A percentile compares a stretch with the other conserved stretches of the same genome.
These are phyloP conservation scores for Conticribra weissflogii DNA, from an alignment of 108 stramenopile genomes.

Conservation along the genomic window DNA sequence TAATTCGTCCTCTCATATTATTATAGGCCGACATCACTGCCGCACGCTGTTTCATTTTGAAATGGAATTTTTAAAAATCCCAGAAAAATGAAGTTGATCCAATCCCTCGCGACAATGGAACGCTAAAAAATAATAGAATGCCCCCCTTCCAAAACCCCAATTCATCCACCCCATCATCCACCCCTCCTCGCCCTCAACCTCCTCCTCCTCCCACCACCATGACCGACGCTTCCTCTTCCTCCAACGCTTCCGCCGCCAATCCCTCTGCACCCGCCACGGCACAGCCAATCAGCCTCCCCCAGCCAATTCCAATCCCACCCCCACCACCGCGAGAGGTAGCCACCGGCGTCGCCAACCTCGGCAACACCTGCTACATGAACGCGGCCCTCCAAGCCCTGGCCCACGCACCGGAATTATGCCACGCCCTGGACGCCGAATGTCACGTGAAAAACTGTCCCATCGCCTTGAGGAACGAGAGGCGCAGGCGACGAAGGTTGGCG, in stretches of 20 bases:
- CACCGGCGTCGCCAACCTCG: conserved; percentile 79
- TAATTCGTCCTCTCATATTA: too few species aligned
- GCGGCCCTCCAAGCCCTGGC: conserved; percentile 86
- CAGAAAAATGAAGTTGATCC: too few species aligned
- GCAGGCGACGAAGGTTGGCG: conserved; percentile 29
- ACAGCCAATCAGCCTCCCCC: conserved; percentile 1
- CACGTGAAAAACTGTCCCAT: conserved; percentile 67
- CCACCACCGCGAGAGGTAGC: conserved; percentile 50
- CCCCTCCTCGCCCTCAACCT: background rate
- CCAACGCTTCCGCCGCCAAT: background rate
- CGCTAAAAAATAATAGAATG: background rate
- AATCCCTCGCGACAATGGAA: too few species aligned
- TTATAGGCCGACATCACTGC: too few species aligned
- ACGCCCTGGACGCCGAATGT: conserved; percentile 82
- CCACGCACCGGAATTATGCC: conserved; percentile 85
- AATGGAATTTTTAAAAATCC: too few species aligned
- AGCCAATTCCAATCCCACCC: background rate
- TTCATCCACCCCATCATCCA: background rate
- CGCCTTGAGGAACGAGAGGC: conserved; percentile 28
- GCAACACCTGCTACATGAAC: conserved; percentile 92
- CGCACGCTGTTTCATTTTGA: too few species aligned
- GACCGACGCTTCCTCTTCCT: background rate
- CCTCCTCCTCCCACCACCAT: background rate
- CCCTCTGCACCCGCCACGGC: background rate
- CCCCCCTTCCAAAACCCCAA: conserved; percentile 5